These are phyloP conservation scores for Scheffersomyces ergatensis DNA, from an alignment of 805 yeast genomes.

Conservation along the genomic window DNA sequence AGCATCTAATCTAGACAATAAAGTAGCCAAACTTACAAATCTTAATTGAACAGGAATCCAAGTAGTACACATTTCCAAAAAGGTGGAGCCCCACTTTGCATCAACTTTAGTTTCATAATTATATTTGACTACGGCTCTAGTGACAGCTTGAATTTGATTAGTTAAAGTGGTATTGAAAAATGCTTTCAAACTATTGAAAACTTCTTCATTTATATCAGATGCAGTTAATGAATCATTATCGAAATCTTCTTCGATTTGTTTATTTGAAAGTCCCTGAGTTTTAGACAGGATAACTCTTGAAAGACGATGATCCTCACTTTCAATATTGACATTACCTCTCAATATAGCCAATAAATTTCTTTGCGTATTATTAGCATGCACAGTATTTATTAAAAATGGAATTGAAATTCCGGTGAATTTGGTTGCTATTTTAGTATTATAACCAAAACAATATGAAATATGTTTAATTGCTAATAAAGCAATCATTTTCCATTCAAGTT, in stretches of 20 bases:
- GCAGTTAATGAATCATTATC: constrained; percentile 35
- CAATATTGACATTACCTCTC: constrained; percentile 24
- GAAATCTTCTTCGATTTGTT: constrained; percentile 21
- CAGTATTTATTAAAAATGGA: constrained; percentile 35
- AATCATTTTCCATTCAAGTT: constrained; percentile 45
- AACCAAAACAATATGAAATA: constrained; percentile 37
- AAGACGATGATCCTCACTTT: constrained; percentile 20
- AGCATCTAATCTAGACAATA: constrained; percentile 24
- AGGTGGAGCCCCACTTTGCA: constrained; percentile 49
- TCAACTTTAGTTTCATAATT: constrained; percentile 30
- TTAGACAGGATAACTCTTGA: constrained; percentile 25
- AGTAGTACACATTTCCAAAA: constrained; percentile 64
- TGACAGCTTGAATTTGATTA: constrained; percentile 57
- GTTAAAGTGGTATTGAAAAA: constrained; percentile 65
- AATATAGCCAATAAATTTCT: constrained; percentile 19
- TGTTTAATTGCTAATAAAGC: constrained; percentile 38
- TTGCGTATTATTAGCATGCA: constrained; percentile 19
- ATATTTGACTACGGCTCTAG: constrained; percentile 47
- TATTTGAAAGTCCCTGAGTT: constrained; percentile 8
- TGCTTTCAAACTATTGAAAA: constrained; percentile 49
- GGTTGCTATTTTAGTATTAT: constrained; percentile 25
- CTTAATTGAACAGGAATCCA: constrained; percentile 82
- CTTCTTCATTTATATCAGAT: constrained; percentile 44
- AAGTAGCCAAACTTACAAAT: constrained; percentile 57
- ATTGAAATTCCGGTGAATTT: constrained; percentile 32